Evolutionary conservation across 768 basidiomycete species (phyloP).

Genomic region (Suillus hirtellus): DNA sequence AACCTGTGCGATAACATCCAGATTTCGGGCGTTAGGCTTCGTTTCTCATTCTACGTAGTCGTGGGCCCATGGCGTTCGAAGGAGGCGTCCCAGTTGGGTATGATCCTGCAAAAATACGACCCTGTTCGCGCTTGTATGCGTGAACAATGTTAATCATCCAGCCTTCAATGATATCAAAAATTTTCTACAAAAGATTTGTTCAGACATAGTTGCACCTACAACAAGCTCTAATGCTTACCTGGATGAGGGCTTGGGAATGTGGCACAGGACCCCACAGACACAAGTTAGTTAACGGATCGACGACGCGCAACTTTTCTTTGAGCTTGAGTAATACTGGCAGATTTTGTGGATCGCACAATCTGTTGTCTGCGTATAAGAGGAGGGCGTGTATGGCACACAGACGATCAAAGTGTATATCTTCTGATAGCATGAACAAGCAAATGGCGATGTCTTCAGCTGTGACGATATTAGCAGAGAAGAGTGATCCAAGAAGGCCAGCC

Average conservation of each 20-base stretch:
- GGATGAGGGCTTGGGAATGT: conserved; percentile 19
- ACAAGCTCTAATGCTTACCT: conserved; percentile 17
- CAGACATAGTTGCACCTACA: neutral
- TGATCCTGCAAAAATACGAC: neutral
- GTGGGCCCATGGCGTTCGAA: conserved; percentile 26
- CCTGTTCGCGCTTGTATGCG: conserved; percentile 19
- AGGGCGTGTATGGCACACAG: conserved; percentile 38
- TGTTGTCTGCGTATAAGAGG: conserved; percentile 32
- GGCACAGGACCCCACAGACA: conserved; percentile 24
- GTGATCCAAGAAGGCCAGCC: conserved; percentile 33
- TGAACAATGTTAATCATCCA: conserved; percentile 23
- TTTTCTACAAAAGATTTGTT: conserved; percentile 24
- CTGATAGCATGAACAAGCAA: conserved; percentile 29
- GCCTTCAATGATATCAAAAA: conserved; percentile 26
- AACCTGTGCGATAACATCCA: neutral
- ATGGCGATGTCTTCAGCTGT: conserved; percentile 28
- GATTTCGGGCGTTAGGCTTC: no score
- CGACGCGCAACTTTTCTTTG: conserved; percentile 17
- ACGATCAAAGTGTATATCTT: conserved; percentile 24
- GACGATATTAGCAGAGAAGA: conserved; percentile 29
- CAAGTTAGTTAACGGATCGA: conserved; percentile 16
- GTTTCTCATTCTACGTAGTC: conserved; percentile 17
- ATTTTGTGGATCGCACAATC: conserved; percentile 31
- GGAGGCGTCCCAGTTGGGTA: conserved; percentile 12
- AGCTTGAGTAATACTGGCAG: conserved; percentile 22